These are phyloP conservation scores for Skeletonema costatum DNA, from an alignment of 108 stramenopile genomes.

Conservation along the genomic window DNA sequence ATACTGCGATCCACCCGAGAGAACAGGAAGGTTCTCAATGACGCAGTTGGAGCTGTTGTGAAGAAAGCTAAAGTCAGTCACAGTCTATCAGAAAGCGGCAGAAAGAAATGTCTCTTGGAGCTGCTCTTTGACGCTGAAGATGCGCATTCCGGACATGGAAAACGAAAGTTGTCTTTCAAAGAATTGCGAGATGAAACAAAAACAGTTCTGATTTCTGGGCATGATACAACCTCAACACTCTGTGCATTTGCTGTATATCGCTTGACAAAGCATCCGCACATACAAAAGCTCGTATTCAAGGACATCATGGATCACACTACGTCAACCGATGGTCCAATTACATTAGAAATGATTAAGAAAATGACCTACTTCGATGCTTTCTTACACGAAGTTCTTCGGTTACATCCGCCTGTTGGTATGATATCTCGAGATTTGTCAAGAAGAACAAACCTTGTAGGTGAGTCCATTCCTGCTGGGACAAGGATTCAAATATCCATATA, in stretches of 20 bases:
- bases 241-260: conserved; percentile 62
- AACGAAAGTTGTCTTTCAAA: conserved; percentile 21
- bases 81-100: conserved; percentile 7
- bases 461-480: conserved; percentile 50
- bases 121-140: conserved; percentile 52
- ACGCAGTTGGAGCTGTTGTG: conserved; percentile 52
- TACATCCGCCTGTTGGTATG: conserved; percentile 62
- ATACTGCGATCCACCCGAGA: conserved; percentile 27
- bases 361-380: conserved; percentile 68
- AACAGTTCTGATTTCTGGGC: conserved; percentile 66
- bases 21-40: conserved; percentile 3
- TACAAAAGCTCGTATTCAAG: conserved; percentile 51
- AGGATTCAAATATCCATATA: conserved; percentile 47
- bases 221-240: conserved; percentile 74
- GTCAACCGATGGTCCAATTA: conserved; percentile 22
- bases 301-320: conserved; percentile 52
- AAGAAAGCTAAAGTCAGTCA: conserved; percentile 19
- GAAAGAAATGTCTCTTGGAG: conserved; percentile 43
- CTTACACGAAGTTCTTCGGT: conserved; percentile 65
- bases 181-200: conserved; percentile 71
- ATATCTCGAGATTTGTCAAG: conserved; percentile 29
- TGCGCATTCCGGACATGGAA: conserved; percentile 13
- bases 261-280: conserved; percentile 49
- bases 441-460: conserved; percentile 44
- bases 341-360: conserved; percentile 53